Base-by-base conservation (phyloP, 2,329 filamentous ascomycete species). In the Paramyrothecium sp. region DNA sequence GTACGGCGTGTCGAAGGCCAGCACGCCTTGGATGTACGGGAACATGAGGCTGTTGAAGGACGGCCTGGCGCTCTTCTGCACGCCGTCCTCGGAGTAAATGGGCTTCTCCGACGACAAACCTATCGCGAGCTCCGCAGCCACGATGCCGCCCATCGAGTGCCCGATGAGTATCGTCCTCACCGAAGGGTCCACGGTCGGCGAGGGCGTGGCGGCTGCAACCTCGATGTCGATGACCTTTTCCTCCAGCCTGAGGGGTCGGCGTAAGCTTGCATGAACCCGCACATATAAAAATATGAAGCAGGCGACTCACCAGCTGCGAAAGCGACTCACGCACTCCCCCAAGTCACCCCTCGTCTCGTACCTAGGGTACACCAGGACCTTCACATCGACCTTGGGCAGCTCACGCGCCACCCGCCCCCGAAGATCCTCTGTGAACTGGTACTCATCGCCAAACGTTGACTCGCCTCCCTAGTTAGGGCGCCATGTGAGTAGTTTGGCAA, bases 151-250 rank as follows among this genome's bases (percentile, higher is more conserved):
- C 90, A 90, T 97, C 10, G 89, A 93, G 72, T 97, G 93, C 22
- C 93, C 93, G 57, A 96, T 78, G 17, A 97, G 83, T 51, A 97
- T 82, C 26, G 90, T 89, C 67, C 87, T 88, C 20, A 97, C 91
- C 0, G 89, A 92, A 5, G 92, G 92, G 60, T 96, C 91, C 61
- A 96, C 83, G 1, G 91, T 96, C 1, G 93, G 93, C 5, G 89
- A 93, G 1, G 90, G 85, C 0, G 92, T 94, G 50, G 82, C 81
- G 64, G 90, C 89, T 26, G 83, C 87, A 57, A 97, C 93, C 75
- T 99, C 94, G 67, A 97, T 80, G 72, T 98, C 95, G 66, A 98
- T 97, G 65, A 98, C 91, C 66, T 91, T 91, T 70, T 97, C 89
- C 63, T 93, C 87, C 17, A 98, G 85, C 91, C 89, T 92, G 57